phyloP scores from a whole-genome alignment of 164 flowering plant genomes.

The Macadamia integrifolia region DNA sequence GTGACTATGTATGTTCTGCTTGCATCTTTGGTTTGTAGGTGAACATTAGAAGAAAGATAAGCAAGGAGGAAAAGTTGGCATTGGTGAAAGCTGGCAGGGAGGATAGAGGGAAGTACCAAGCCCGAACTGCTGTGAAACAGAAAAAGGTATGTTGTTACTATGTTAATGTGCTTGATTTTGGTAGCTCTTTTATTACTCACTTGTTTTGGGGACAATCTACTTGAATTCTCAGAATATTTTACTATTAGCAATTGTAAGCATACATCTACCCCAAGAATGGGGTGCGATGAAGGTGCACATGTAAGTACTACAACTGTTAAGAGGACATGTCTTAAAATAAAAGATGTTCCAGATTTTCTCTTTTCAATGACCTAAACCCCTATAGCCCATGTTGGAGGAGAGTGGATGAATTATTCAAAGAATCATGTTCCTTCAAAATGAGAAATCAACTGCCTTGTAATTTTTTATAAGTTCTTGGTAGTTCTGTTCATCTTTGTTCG shows the following conservation, averaged over 20 bases:
- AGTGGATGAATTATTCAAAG: neutral
- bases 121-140: constrained; percentile 72
- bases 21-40: constrained; percentile 29
- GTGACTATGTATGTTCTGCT: neutral
- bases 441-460: neutral
- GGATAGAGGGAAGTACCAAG: constrained; percentile 66
- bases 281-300: no score
- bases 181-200: neutral
- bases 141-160: constrained; percentile 56
- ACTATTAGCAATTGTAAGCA: neutral
- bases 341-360: neutral
- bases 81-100: constrained; percentile 76
- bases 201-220: neutral
- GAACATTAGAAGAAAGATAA: constrained; percentile 50
- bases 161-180: neutral
- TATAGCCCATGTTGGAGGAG: neutral
- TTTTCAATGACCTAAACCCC: neutral
- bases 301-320: no score
- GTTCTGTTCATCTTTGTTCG: neutral
- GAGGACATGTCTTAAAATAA: no score
- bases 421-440: neutral
- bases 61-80: constrained; percentile 68
- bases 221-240: neutral
- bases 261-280: no score
- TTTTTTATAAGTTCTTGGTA: neutral